A percentile compares a stretch with the other conserved stretches of the same genome.
Evolutionary conservation across 2,329 filamentous ascomycete species (phyloP).

Genomic region (Kalmusia sp.): DNA sequence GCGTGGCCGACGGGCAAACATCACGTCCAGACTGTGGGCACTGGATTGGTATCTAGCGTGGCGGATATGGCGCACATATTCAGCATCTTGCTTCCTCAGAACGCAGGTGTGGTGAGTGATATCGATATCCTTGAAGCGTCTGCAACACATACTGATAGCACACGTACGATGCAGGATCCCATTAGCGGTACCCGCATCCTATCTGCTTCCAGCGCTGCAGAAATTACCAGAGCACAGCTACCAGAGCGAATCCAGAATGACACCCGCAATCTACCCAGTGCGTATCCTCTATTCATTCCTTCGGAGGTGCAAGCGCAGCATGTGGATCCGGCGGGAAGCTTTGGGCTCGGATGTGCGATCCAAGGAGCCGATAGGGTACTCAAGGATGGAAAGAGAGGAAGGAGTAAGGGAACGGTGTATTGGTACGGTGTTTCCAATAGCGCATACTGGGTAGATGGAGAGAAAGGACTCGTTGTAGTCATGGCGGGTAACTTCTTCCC

Average conservation of each 20-base stretch:
- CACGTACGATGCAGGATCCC: slow-evolving; percentile 11
- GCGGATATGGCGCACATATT: slow-evolving; percentile 23
- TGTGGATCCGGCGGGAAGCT: slow-evolving; percentile 50
- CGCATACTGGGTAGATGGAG: slow-evolving; percentile 31
- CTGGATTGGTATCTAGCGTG: slow-evolving; percentile 24
- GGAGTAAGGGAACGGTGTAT: slow-evolving; percentile 29
- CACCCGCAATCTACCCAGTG: slow-evolving; percentile 37
- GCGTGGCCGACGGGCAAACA: slow-evolving; percentile 23
- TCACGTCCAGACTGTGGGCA: slow-evolving; percentile 25
- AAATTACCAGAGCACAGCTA: slow-evolving; percentile 23
- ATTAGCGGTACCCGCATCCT: slow-evolving; percentile 20
- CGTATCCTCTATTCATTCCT: slow-evolving; percentile 52
- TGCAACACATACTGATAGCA: not conserved
- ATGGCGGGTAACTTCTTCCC: slow-evolving; percentile 29
- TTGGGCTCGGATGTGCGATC: slow-evolving; percentile 57
- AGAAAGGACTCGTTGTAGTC: slow-evolving; percentile 26
- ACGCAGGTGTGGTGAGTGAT: slow-evolving; percentile 17
- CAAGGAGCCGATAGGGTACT: slow-evolving; percentile 50
- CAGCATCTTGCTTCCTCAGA: slow-evolving; percentile 23
- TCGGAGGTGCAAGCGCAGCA: slow-evolving; percentile 56
- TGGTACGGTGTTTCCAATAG: slow-evolving; percentile 36
- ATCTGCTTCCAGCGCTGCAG: slow-evolving; percentile 9
- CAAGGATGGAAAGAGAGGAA: slow-evolving; percentile 19
- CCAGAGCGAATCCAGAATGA: slow-evolving; percentile 20
- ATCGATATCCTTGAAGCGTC: not conserved